Percentiles rank a stretch among this genome's conserved stretches.
Evolutionary conservation across 2,329 filamentous ascomycete genomes (phyloP).

Genomic region (Didymella arachidicola): DNA sequence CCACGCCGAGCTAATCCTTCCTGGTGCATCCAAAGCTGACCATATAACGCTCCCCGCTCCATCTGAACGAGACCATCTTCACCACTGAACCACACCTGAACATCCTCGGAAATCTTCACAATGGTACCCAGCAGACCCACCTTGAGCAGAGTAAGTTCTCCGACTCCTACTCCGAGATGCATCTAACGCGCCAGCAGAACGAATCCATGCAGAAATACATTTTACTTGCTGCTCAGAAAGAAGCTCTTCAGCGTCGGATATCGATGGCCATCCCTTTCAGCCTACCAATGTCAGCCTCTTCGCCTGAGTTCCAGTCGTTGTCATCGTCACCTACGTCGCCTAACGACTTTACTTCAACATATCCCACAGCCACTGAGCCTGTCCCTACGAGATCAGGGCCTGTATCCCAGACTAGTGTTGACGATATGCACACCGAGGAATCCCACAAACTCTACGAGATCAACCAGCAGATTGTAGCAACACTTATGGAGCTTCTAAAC

Average conservation of each 20-base stretch:
- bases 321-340: slow-evolving; percentile 43
- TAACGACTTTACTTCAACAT: slow-evolving; percentile 36
- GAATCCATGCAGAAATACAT: slow-evolving; percentile 52
- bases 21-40: slow-evolving; percentile 14
- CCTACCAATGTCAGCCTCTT: slow-evolving; percentile 44
- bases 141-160: slow-evolving; percentile 32
- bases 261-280: slow-evolving; percentile 47
- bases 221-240: slow-evolving; percentile 52
- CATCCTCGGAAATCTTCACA: slow-evolving; percentile 11
- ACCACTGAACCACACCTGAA: not conserved
- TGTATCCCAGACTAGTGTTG: slow-evolving; percentile 33
- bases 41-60: slow-evolving; percentile 27
- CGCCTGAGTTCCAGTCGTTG: slow-evolving; percentile 49
- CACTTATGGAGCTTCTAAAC: slow-evolving; percentile 63
- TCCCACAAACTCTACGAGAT: slow-evolving; percentile 57
- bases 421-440: slow-evolving; percentile 51
- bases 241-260: slow-evolving; percentile 50
- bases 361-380: slow-evolving; percentile 36
- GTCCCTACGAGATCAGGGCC: slow-evolving; percentile 28
- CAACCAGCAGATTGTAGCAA: slow-evolving; percentile 62
- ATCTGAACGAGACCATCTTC: slow-evolving; percentile 10
- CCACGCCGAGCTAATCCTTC: slow-evolving; percentile 24
- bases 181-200: slow-evolving; percentile 31
- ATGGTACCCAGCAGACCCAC: slow-evolving; percentile 35
- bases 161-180: not conserved